Conservation (phyloP, 805 yeast genomes). For the Ogataea trehalophila region DNA sequence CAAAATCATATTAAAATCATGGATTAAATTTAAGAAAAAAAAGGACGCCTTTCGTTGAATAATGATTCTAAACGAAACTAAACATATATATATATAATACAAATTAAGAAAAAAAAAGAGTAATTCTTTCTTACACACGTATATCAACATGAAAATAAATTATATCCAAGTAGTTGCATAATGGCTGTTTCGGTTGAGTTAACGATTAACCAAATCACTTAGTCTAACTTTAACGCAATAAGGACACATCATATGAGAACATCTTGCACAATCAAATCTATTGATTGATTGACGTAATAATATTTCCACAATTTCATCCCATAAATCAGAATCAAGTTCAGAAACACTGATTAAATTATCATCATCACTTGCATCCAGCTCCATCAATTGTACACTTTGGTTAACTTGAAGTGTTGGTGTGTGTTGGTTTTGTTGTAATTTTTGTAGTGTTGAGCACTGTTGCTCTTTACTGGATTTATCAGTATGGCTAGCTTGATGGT, state of each 20-base stretch:
- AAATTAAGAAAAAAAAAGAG: too few relatives aligned
- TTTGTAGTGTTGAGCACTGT: too few relatives aligned
- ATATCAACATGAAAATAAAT: too few relatives aligned
- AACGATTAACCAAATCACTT: conserved; percentile 16
- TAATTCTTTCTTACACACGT: too few relatives aligned
- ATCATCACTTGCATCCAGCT: not conserved
- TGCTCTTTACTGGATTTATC: not conserved
- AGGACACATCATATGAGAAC: conserved; percentile 31
- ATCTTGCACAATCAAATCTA: conserved; percentile 26
- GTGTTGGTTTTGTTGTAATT: too few relatives aligned
- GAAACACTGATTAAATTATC: not conserved
- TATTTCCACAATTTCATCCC: conserved; percentile 11
- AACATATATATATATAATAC: too few relatives aligned
- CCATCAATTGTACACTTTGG: not conserved
- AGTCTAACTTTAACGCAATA: conserved; percentile 28
- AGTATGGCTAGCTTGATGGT: not conserved
- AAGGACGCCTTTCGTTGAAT: too few relatives aligned
- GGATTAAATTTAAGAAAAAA: too few relatives aligned
- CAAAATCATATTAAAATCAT: too few relatives aligned
- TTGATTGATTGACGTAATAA: conserved; percentile 12
- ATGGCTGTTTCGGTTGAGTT: not conserved
- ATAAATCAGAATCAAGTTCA: conserved; percentile 2
- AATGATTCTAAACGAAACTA: too few relatives aligned
- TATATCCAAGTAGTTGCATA: not conserved
- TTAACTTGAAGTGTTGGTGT: too few relatives aligned